A percentile compares a stretch with the other conserved stretches of the same genome.
phyloP scores from a whole-genome alignment of 2,329 filamentous ascomycete genomes.

The Diaporthe aspalathi region DNA sequence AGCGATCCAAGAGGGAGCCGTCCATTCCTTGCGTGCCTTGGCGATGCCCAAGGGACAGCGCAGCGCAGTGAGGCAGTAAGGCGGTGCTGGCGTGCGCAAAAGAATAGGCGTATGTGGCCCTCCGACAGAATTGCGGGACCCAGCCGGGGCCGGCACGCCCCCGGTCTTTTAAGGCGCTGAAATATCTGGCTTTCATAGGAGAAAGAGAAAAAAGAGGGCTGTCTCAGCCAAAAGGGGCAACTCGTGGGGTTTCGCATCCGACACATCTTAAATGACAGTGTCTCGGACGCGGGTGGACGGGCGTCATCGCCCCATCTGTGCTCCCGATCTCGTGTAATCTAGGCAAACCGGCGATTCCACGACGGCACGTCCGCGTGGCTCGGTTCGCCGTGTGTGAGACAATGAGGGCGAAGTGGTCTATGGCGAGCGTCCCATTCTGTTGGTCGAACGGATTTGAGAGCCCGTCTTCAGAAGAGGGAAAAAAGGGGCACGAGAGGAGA shows the following conservation, averaged over 20 bases:
- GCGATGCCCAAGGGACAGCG: neutral
- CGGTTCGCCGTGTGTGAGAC: constrained; percentile 22
- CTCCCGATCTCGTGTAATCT: neutral
- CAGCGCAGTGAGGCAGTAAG: neutral
- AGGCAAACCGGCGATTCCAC: neutral
- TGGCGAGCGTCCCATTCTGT: neutral
- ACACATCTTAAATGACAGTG: constrained; percentile 13
- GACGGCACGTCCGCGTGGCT: neutral
- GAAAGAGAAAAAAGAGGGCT: neutral
- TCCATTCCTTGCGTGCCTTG: constrained; percentile 9
- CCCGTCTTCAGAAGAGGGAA: neutral
- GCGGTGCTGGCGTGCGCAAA: neutral
- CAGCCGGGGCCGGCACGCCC: neutral
- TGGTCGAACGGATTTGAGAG: neutral
- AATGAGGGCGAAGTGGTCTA: neutral
- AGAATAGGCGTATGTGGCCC: neutral
- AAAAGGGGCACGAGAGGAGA: neutral
- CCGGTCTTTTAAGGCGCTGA: neutral
- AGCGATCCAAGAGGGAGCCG: neutral
- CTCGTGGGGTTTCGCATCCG: neutral
- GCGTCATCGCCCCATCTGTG: constrained; percentile 18
- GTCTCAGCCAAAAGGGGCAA: neutral
- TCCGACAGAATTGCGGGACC: neutral
- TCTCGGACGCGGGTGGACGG: constrained; percentile 12
- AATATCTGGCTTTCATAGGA: neutral